Evolutionary conservation across 75 land plant species (phyloP), one percentile per base, ranked within the genome.

Genomic region (Cupressus sempervirens): DNA sequence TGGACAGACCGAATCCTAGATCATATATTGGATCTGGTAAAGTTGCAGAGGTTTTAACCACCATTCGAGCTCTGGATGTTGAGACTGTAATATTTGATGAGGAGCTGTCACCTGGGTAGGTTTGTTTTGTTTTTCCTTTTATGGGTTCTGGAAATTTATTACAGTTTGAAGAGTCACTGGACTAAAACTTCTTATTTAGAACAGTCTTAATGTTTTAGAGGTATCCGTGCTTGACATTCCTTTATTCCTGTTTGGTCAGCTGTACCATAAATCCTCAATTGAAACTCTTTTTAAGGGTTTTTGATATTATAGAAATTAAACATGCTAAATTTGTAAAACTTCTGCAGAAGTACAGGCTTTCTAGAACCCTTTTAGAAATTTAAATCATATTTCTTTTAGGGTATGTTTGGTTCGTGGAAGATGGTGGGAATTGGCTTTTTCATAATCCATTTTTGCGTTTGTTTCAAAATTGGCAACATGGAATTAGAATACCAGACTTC

Each of bases 61-160:
- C 94, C 79, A 89, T 97, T 84, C 91, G 88, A 83, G 98, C 99
- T 40, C 86, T 95, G 68, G 93, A 91, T 83, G 94, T 93, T 13
- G 99, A 97, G 87, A 97, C 99, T 83, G 98, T 97, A 23, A 92
- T 97, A 40, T 95, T 95, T 89, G 99, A 97, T 92, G 98, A 97
- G 84, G 98, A 97, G 85, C 90, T 97, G 45, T 97, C 98, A 80
- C 91, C 99, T 79, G 99, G 99, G 99, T 97, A 76, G 83, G 92
- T 38, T 80, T 83, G 10, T 30, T 11, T 46, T 74, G 54, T 14
- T 86, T 40, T 77, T n/a, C 18, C 38, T 9, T 76, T 16, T 38
- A 76, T 7, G 1, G 18, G 18, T 4, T 38, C 7, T 38, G 43
- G 26, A 76, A 76, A 38, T 75, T 75, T 18, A 18, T 9, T 23